These are phyloP conservation scores for Seiridium cupressi DNA, from an alignment of 2,329 filamentous ascomycete species.

Conservation along the genomic window DNA sequence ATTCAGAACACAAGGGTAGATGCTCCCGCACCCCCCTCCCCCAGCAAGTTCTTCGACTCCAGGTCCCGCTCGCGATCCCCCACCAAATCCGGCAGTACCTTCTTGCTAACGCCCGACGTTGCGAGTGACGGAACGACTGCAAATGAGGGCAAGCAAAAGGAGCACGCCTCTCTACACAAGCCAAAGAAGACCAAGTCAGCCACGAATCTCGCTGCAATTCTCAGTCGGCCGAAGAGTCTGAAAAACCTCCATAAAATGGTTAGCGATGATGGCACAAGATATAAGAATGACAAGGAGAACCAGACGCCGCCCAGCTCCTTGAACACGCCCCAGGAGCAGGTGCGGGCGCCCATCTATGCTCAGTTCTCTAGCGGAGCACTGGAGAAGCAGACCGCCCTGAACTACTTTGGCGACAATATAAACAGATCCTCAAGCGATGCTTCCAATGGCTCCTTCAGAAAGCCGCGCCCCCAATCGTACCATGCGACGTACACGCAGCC, in stretches of 20 bases:
- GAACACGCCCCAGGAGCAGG: constrained; percentile 34
- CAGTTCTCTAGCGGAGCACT: constrained; percentile 58
- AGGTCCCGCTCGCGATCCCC: constrained; percentile 16
- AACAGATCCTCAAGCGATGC: constrained; percentile 13
- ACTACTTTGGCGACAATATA: constrained; percentile 1
- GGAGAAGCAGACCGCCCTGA: constrained; percentile 18
- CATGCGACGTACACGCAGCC: constrained; percentile 33
- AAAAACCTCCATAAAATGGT: constrained; percentile 59
- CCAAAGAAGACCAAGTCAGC: constrained; percentile 80
- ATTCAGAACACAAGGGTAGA: constrained; percentile 51
- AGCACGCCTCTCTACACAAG: constrained; percentile 50
- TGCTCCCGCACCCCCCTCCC: constrained; percentile 19
- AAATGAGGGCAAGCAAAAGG: constrained; percentile 35
- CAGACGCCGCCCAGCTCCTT: constrained; percentile 57
- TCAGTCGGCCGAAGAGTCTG: constrained; percentile 72
- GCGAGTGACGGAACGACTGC: constrained; percentile 30
- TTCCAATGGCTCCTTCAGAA: constrained; percentile 25
- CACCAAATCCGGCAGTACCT: constrained; percentile 21
- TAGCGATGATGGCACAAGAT: constrained; percentile 49
- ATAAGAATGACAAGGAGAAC: constrained; percentile 78
- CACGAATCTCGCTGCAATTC: constrained; percentile 74
- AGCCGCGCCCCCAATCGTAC: constrained; percentile 50
- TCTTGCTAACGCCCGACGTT: constrained; percentile 38
- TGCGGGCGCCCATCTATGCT: constrained; percentile 73
- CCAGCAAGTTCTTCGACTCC: constrained; percentile 18